Evolutionary conservation across 768 basidiomycete species (phyloP), one percentile per base, ranked within the genome.

Genomic region (Panaeolus cyanescens): DNA sequence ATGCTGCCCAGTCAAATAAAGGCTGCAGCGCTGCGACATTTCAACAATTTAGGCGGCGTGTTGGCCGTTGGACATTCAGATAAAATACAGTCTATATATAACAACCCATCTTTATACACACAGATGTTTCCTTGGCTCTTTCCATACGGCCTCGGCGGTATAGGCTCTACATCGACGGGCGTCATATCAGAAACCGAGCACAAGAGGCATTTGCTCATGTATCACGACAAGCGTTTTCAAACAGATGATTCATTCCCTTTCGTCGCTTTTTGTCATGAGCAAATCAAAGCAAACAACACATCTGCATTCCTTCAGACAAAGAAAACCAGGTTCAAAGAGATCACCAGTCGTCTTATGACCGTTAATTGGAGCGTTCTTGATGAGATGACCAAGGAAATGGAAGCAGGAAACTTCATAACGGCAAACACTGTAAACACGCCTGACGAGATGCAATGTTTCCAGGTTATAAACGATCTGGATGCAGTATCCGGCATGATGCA

Each of bases 61-160:
- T 58, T 79, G 9, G 67, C 59, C 4, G 63, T 74, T 5, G 73
- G 72, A 1, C 74, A 72, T 58, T 34, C 54, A 10, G 32, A 37
- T 2, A 28, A 65, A 2, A 60, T 68, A 12, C 62, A 75, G 40
- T 19, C 68, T 10, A 65, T 68, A 5, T 73, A 65, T 15, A 50
- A 73, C 8, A 78, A 81, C 22, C 6, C 72, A 4, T 53, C 64
- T 3, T 58, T 77, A 5, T 80, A 74, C 74, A 56, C 77, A n/a
- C n/a, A n/a, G n/a, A n/a, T n/a, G n/a, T n/a, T n/a, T n/a, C n/a
- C 77, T 0, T 78, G 76, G 75, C 57, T 78, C 1, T 79, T 74
- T 64, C 77, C 76, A 0, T 78, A 78, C 63, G 77, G 78, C 0
- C 25, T 68, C 1, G 77, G 76, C 15, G 74, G 72, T 2, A 63